Evolutionary conservation across 331 rosid genomes (phyloP).

Genomic region (Spiraea crenata): DNA sequence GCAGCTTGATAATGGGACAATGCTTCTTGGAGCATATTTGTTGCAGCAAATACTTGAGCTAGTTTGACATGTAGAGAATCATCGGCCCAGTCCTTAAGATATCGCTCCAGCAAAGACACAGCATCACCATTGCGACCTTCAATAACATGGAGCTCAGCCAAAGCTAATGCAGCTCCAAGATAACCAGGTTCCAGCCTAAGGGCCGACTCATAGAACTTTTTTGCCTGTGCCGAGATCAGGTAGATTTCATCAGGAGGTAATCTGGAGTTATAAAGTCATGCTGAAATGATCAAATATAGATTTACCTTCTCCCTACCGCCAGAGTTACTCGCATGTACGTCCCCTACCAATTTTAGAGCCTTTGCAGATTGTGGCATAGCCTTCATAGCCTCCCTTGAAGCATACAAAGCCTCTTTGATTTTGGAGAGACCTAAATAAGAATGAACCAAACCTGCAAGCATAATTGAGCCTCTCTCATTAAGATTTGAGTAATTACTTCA

Average conservation of each 20-base stretch:
- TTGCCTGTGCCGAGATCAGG: slow-evolving; percentile 62
- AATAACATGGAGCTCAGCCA: slow-evolving; percentile 96
- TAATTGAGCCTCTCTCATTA: slow-evolving; percentile 28
- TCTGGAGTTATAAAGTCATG: slow-evolving; percentile 14
- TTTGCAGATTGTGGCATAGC: slow-evolving; percentile 99
- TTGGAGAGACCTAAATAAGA: slow-evolving; percentile 82
- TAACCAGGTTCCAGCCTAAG: slow-evolving; percentile 98
- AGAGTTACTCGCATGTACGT: slow-evolving; percentile 89
- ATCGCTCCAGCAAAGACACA: slow-evolving; percentile 83
- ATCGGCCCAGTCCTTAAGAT: slow-evolving; percentile 98
- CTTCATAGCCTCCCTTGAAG: slow-evolving; percentile 98
- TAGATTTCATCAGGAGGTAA: slow-evolving; percentile 16
- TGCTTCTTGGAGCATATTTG: slow-evolving; percentile 91
- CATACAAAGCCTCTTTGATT: slow-evolving; percentile 91
- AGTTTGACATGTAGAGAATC: slow-evolving; percentile 98
- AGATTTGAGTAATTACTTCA: slow-evolving; percentile 11
- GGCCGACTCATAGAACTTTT: slow-evolving; percentile 95
- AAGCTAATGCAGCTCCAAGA: slow-evolving; percentile 97
- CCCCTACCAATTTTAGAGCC: slow-evolving; percentile 95
- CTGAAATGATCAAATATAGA: slow-evolving; percentile 3
- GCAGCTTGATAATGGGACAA: slow-evolving; percentile 96
- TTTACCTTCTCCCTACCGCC: slow-evolving; percentile 96
- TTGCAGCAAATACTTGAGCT: slow-evolving; percentile 94
- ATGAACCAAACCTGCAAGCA: slow-evolving; percentile 84
- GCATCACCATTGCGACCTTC: slow-evolving; percentile 98